phyloP scores from a whole-genome alignment of 352 stramenopile species.

The Discostella stelligera region DNA sequence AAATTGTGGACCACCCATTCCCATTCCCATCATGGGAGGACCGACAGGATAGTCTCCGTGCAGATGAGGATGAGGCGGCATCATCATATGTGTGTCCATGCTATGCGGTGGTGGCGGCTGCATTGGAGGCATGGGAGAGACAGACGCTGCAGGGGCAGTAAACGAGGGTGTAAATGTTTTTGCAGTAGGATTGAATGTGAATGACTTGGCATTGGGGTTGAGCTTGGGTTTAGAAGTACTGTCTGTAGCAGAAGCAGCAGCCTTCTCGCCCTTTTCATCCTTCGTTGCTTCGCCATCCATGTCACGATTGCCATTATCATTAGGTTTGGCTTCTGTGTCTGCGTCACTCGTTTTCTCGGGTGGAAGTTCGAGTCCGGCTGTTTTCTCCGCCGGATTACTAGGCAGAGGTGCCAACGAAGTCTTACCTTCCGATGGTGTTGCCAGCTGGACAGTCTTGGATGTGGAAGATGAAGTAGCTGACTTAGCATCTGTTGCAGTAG shows the following conservation, averaged over 20 bases:
- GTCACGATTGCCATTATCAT: slow-evolving; percentile 1
- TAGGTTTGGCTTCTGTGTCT: slow-evolving; percentile 5
- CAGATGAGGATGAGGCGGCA: slow-evolving; percentile 11
- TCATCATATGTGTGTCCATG: slow-evolving; percentile 6
- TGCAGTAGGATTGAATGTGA: slow-evolving; percentile 75
- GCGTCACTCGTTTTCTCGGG: background rate
- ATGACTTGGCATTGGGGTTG: slow-evolving; percentile 71
- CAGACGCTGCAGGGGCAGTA: slow-evolving; percentile 15
- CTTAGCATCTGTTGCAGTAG: slow-evolving; percentile 2
- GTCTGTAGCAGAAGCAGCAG: slow-evolving; percentile 10
- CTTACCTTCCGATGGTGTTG: background rate
- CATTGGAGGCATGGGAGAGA: slow-evolving; percentile 10
- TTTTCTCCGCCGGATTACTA: background rate
- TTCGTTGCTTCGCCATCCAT: slow-evolving; percentile 21
- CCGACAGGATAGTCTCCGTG: slow-evolving; percentile 18
- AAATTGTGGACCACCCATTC: slow-evolving; percentile 25
- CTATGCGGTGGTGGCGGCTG: slow-evolving; percentile 1
- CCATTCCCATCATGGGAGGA: slow-evolving; percentile 32
- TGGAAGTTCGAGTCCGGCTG: background rate
- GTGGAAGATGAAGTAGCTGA: background rate
- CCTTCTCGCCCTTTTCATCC: slow-evolving; percentile 22
- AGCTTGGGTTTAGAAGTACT: slow-evolving; percentile 37
- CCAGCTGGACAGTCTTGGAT: slow-evolving; percentile 12
- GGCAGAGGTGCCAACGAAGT: background rate
- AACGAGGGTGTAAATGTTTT: slow-evolving; percentile 74